These are phyloP conservation scores for Boletus rubropictus DNA, from an alignment of 768 basidiomycete genomes.

Conservation along the genomic window DNA sequence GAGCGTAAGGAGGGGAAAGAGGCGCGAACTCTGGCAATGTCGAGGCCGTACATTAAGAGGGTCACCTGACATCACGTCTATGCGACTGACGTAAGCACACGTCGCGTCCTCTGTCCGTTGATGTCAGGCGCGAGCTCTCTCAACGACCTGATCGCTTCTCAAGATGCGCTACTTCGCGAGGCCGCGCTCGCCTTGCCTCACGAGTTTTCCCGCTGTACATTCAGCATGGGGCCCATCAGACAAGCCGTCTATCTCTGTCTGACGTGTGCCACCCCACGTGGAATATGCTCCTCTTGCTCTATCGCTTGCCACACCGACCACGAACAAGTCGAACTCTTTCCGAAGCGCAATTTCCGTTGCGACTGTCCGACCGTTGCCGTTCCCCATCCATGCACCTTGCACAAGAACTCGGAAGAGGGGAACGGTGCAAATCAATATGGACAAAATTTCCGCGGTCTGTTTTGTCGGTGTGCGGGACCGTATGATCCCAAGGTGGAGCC, in stretches of 20 bases:
- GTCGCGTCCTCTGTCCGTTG: too few relatives aligned
- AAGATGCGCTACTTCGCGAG: constrained; percentile 29
- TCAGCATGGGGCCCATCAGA: constrained; percentile 52
- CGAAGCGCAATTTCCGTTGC: constrained; percentile 77
- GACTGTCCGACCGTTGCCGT: constrained; percentile 74
- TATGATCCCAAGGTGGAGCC: constrained; percentile 70
- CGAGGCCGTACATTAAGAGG: constrained; percentile 35
- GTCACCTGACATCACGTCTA: too few relatives aligned
- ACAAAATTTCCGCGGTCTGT: constrained; percentile 64
- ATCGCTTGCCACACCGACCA: constrained; percentile 84
- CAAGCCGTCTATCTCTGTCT: constrained; percentile 81
- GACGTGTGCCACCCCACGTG: constrained; percentile 61
- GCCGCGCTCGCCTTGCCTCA: constrained; percentile 50
- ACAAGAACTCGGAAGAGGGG: constrained; percentile 44
- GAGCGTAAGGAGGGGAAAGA: constrained; percentile 57
- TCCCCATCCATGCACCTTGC: constrained; percentile 58
- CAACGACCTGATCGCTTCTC: constrained; percentile 22
- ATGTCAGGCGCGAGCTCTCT: constrained; percentile 33
- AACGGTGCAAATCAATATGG: constrained; percentile 63
- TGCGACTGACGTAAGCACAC: background rate
- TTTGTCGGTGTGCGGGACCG: constrained; percentile 68
- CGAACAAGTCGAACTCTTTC: constrained; percentile 83
- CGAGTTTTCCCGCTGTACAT: constrained; percentile 63
- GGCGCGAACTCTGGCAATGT: constrained; percentile 47
- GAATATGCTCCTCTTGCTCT: constrained; percentile 79